Base-by-base conservation (phyloP, 2,329 filamentous ascomycete genomes). In the Nigrograna mackinnonii region DNA sequence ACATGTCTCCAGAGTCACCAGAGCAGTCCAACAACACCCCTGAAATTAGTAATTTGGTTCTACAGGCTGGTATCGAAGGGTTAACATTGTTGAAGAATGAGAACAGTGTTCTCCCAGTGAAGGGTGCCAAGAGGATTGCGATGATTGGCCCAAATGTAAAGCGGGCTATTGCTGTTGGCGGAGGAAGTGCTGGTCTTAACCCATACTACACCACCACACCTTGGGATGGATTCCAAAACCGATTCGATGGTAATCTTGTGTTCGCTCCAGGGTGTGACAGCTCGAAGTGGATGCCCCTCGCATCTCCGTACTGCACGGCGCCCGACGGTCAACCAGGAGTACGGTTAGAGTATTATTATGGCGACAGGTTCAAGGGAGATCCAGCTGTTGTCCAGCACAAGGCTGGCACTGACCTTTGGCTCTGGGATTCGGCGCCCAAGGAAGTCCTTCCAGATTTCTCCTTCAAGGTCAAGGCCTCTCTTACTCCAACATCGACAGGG, bases 141-240 rank as follows among this genome's bases (percentile, higher is more conserved):
- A 75, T 86, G 44, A 85, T 87, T 38, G 84, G 84, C 0, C 83
- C 83, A 1, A 86, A 87, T 47, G 83, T 82, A 16, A 84, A 85
- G 59, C 72, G 82, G 41, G 79, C 83, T 1, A 85, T 87, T 49
- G 83, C 81, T n/a, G 81, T 80, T 13, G 84, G 84, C 37, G 84
- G 84, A 30, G 84, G 84, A 37, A 86, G 83, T 55, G 84, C 84
- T 14, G 84, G 80, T 49, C 68, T 87, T 35, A 86, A 86, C 58
- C 82, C 84, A 0, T 86, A 87, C 64, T 87, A 87, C 63, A 83
- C 75, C 50, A 84, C 82, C 2, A 73, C 84, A 7, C 84, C 84
- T 0, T 74, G 83, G 37, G 82, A 85, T 33, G 84, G 83, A 53
- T 84, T 86, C 46, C 76, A 71, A 28, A 71, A 72, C 20, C 71